Conservation (phyloP, 441 rosid species). For the Corymbia calophylla region DNA sequence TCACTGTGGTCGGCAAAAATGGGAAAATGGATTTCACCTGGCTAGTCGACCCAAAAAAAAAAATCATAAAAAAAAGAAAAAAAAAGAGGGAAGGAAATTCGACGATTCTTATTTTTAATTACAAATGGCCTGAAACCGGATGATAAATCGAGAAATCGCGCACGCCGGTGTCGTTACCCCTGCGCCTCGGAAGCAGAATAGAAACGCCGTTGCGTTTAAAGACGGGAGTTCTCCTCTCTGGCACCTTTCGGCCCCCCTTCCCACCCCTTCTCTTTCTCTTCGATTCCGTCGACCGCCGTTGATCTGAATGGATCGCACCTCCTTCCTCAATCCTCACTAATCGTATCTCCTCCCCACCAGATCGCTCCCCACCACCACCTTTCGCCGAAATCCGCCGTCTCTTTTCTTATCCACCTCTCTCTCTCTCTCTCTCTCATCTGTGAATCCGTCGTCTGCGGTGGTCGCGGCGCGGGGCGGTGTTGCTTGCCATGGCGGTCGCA, state of each 20-base stretch:
- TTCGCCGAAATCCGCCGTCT: not conserved
- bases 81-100: not conserved
- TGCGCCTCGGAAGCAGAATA: not conserved
- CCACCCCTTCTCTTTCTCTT: not conserved
- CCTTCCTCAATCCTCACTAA: not conserved
- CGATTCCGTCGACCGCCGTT: not conserved
- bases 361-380: not conserved
- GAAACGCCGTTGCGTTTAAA: not conserved
- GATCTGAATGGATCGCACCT: not conserved
- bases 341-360: not conserved
- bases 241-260: not conserved
- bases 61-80: not conserved
- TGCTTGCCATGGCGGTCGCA: constrained; percentile 55
- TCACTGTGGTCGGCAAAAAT: not conserved
- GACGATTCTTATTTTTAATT: not conserved
- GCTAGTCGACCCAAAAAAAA: not conserved
- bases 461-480: not conserved
- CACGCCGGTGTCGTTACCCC: not conserved
- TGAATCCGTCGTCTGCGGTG: not conserved
- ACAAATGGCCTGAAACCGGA: not conserved
- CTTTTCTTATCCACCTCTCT: not conserved
- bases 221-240: not conserved
- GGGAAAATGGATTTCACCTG: not conserved
- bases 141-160: not conserved
- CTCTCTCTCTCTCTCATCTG: not conserved